A percentile compares a stretch with the other conserved stretches of the same genome.
Evolutionary conservation across 495 filamentous ascomycete genomes (phyloP).

Genomic region (Mytilinidion resinicola): DNA sequence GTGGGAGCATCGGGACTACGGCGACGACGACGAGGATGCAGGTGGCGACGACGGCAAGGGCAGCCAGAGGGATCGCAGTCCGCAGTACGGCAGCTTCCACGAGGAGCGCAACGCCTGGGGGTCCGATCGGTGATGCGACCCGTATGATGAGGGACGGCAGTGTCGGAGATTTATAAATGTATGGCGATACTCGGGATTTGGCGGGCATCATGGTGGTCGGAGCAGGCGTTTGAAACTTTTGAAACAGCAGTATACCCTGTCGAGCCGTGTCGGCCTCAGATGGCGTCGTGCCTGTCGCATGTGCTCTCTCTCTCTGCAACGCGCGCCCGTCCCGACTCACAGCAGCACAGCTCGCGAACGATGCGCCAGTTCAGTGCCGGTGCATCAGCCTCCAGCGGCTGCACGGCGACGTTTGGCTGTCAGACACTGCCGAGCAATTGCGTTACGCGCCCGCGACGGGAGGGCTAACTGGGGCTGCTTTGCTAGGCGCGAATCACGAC

Average conservation of each 20-base stretch:
- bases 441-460: slow-evolving; percentile 1
- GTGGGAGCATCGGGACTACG: slow-evolving; percentile 28
- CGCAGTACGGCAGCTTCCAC: slow-evolving; percentile 30
- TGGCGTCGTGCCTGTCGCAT: background rate
- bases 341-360: no score
- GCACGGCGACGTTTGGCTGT: background rate
- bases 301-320: background rate
- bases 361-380: no score
- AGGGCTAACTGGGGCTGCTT: background rate
- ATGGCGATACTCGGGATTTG: no score
- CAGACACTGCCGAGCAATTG: background rate
- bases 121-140: background rate
- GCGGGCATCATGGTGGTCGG: background rate
- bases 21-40: slow-evolving; percentile 10
- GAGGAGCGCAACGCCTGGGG: slow-evolving; percentile 31
- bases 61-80: slow-evolving; percentile 7
- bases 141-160: slow-evolving; percentile 7
- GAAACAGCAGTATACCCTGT: slow-evolving; percentile 1
- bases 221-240: slow-evolving; percentile 1
- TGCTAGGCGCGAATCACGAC: background rate
- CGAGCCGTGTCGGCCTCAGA: background rate
- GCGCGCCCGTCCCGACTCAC: no score
- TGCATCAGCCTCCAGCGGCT: background rate
- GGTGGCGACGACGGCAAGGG: slow-evolving; percentile 17
- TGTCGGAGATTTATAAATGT: background rate